Percentiles rank a stretch among this genome's conserved stretches.
phyloP scores from a whole-genome alignment of 2,329 filamentous ascomycete genomes.

The Blumeria hordei region DNA sequence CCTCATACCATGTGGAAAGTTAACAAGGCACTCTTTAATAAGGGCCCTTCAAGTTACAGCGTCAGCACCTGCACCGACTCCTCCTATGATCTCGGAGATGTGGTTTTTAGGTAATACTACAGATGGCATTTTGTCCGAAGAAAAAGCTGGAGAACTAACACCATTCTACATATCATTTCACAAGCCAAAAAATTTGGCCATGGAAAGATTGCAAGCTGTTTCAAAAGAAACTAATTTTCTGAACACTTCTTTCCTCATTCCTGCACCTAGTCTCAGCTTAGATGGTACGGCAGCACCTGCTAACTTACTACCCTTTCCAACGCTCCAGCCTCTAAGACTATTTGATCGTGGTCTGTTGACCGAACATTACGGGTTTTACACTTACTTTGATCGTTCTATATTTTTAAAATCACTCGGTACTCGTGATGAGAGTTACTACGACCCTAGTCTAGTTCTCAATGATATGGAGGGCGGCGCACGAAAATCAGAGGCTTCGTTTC shows the following conservation, averaged over 20 bases:
- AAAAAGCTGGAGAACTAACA: slow-evolving; percentile 65
- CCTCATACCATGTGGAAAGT: slow-evolving; percentile 14
- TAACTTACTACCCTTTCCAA: slow-evolving; percentile 43
- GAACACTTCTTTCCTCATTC: slow-evolving; percentile 30
- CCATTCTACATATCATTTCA: slow-evolving; percentile 71
- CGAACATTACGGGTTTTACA: slow-evolving; percentile 89
- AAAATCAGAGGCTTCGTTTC: slow-evolving; percentile 26
- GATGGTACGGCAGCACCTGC: slow-evolving; percentile 54
- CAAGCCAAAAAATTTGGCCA: slow-evolving; percentile 18
- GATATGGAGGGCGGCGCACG: slow-evolving; percentile 31
- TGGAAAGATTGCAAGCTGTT: slow-evolving; percentile 6
- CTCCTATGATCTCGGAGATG: slow-evolving; percentile 34
- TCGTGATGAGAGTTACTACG: slow-evolving; percentile 20
- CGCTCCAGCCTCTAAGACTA: slow-evolving; percentile 57
- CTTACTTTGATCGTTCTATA: slow-evolving; percentile 69
- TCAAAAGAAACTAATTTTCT: slow-evolving; percentile 8
- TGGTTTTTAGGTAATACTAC: slow-evolving; percentile 69
- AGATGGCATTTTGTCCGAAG: slow-evolving; percentile 37
- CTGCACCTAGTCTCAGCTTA: slow-evolving; percentile 32
- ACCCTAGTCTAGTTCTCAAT: slow-evolving; percentile 19
- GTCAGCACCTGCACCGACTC: slow-evolving; percentile 21
- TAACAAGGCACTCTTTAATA: slow-evolving; percentile 12
- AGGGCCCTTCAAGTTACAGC: slow-evolving; percentile 15
- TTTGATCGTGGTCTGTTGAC: slow-evolving; percentile 59
- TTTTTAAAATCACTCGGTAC: slow-evolving; percentile 41